A percentile compares a stretch with the other conserved stretches of the same genome.
Conservation (phyloP, 257 asterid genomes). For the Ilex asprella region DNA sequence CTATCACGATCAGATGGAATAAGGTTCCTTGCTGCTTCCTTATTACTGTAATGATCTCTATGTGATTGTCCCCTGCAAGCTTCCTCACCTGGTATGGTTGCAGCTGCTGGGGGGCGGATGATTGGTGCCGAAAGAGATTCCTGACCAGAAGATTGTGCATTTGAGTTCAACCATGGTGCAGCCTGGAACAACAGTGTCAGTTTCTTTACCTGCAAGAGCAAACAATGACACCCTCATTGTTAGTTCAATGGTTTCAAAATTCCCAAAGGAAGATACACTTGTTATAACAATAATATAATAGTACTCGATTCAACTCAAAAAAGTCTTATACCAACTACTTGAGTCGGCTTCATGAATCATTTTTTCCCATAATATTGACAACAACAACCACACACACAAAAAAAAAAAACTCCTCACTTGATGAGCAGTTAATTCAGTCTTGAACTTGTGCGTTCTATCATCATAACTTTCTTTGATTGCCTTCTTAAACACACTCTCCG, state of each 20-base stretch:
- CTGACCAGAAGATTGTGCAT: slow-evolving; percentile 22
- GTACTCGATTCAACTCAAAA: too few relatives aligned
- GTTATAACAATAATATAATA: not conserved
- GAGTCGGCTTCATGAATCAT: not conserved
- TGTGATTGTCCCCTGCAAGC: slow-evolving; percentile 17
- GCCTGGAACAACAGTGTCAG: slow-evolving; percentile 49
- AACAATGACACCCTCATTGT: not conserved
- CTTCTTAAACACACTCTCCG: slow-evolving; percentile 69
- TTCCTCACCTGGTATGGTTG: slow-evolving; percentile 21
- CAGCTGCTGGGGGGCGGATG: not conserved
- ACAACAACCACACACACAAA: not conserved
- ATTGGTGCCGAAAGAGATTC: slow-evolving; percentile 16
- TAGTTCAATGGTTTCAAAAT: not conserved
- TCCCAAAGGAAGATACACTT: not conserved
- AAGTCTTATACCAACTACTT: not conserved
- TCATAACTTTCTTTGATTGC: slow-evolving; percentile 72
- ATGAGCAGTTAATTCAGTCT: slow-evolving; percentile 52
- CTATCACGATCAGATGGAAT: slow-evolving; percentile 19
- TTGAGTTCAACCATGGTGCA: slow-evolving; percentile 33
- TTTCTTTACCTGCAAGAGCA: slow-evolving; percentile 42
- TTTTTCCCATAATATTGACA: not conserved
- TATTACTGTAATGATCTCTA: slow-evolving; percentile 13
- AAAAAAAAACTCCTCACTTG: slow-evolving; percentile 41
- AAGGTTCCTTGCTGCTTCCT: slow-evolving; percentile 18
- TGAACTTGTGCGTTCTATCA: slow-evolving; percentile 63